A percentile compares a stretch with the other conserved stretches of the same genome.
These are phyloP conservation scores for Talaromyces sp. DNA, from an alignment of 2,329 filamentous ascomycete species.

Conservation along the genomic window DNA sequence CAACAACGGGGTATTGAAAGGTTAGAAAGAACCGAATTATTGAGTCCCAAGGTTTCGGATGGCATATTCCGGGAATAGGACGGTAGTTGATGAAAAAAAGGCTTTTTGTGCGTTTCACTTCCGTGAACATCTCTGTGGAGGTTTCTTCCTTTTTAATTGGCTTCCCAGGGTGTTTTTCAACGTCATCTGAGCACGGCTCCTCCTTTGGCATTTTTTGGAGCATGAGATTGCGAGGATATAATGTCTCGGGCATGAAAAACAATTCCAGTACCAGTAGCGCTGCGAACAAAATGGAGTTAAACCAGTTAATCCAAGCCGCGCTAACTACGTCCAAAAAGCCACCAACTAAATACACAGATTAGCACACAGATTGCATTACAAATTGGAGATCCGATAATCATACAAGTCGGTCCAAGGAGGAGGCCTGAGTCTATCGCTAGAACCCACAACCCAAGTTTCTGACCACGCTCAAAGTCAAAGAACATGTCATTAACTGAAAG, in stretches of 20 bases:
- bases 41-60: slow-evolving; percentile 46
- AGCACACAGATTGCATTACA: neutral
- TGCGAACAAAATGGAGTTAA: slow-evolving; percentile 50
- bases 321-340: slow-evolving; percentile 47
- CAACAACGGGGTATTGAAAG: slow-evolving; percentile 43
- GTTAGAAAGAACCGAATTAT: slow-evolving; percentile 42
- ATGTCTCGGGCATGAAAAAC: slow-evolving; percentile 50
- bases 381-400: slow-evolving; percentile 15
- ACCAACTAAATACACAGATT: slow-evolving; percentile 34
- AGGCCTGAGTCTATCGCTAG: slow-evolving; percentile 51
- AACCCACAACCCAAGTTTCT: slow-evolving; percentile 54
- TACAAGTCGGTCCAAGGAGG: slow-evolving; percentile 44
- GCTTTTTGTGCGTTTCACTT: slow-evolving; percentile 34
- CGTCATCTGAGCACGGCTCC: neutral
- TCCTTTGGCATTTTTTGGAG: slow-evolving; percentile 29
- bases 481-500: slow-evolving; percentile 48
- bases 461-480: slow-evolving; percentile 52
- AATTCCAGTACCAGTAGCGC: slow-evolving; percentile 45
- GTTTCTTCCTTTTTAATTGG: neutral
- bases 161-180: neutral
- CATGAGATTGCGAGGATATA: slow-evolving; percentile 51
- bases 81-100: slow-evolving; percentile 40
- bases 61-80: slow-evolving; percentile 44
- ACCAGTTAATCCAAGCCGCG: slow-evolving; percentile 51
- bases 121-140: neutral